These are phyloP conservation scores for Bimuria novae-zelandiae DNA, from an alignment of 2,329 filamentous ascomycete species.

Conservation along the genomic window DNA sequence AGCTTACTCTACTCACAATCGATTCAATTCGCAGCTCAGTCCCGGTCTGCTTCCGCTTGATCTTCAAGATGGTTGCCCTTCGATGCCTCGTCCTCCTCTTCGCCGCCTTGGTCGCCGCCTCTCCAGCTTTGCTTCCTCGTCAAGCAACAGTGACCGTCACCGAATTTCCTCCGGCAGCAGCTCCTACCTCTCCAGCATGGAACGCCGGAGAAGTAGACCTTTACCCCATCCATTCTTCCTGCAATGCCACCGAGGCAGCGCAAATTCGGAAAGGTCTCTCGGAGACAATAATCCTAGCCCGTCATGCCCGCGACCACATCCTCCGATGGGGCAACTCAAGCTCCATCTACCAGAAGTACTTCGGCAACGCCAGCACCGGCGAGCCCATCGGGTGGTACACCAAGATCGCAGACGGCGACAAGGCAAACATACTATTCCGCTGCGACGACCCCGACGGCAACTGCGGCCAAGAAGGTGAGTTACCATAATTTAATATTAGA, in stretches of 20 bases:
- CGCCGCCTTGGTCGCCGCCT: slow-evolving; percentile 33
- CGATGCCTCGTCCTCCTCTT: slow-evolving; percentile 29
- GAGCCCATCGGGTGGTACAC: slow-evolving; percentile 67
- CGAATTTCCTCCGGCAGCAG: slow-evolving; percentile 20
- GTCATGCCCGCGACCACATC: slow-evolving; percentile 67
- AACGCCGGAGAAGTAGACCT: slow-evolving; percentile 46
- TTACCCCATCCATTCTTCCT: slow-evolving; percentile 65
- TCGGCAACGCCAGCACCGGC: slow-evolving; percentile 63
- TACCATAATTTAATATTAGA: background rate
- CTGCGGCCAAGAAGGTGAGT: slow-evolving; percentile 51
- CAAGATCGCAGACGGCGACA: slow-evolving; percentile 63
- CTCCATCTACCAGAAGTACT: slow-evolving; percentile 67
- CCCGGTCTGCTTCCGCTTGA: background rate
- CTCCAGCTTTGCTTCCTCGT: slow-evolving; percentile 27
- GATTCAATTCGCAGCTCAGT: background rate
- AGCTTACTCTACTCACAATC: background rate
- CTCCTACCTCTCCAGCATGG: slow-evolving; percentile 33
- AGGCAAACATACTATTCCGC: slow-evolving; percentile 63
- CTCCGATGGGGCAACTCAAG: slow-evolving; percentile 62
- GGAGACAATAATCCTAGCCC: slow-evolving; percentile 62
- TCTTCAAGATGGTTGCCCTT: slow-evolving; percentile 27
- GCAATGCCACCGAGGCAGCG: slow-evolving; percentile 64
- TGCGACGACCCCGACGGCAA: slow-evolving; percentile 72
- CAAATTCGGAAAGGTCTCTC: slow-evolving; percentile 62
- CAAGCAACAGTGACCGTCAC: slow-evolving; percentile 29